Base-by-base conservation (phyloP, 2,329 filamentous ascomycete genomes). In the Didymosphaeria variabile region DNA sequence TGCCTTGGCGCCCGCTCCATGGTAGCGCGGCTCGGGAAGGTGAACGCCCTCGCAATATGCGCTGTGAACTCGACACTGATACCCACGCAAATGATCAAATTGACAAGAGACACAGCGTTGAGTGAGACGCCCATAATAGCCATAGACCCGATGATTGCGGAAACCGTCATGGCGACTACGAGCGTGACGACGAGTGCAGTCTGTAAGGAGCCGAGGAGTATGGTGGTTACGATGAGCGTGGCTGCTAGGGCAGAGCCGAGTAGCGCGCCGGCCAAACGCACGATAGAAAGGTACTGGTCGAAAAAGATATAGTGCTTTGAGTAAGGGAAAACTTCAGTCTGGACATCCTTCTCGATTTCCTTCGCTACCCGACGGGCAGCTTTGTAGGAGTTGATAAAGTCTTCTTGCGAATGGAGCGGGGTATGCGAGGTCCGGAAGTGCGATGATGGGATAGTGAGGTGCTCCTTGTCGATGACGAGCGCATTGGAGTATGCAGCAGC, bases 221-320 rank as follows among this genome's bases (percentile, higher is more conserved):
- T 69, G 0, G 90, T 89, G 0, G 92, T 90, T 49, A 99, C 86
- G 61, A 91, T 75, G 60, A 97, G 90, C 61, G 98, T 97, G 66
- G 97, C 91, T 29, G 86, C 92, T 15, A 98, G 84, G 0, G 93
- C 94, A 3, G 92, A 91, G 44, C 91, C 90, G 32, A 99, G 86
- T 1, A 99, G 87, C 0, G 90, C 88, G 0, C 86, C 90, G 0
- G 94, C 94, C 4, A 98, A 85, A 12, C 86, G 85, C 21, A 97
- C 88, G 63, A 99, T 98, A 60, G 87, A 87, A 6, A 92, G 86
- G 74, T 99, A 99, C 77, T 98, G 95, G 76, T 99, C 95, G 77
- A 99, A 99, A 86, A 98, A 99, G 77, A 99, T 94, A 82, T 99
- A 99, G 78, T 97, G 97, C 62, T 97, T 90, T 69, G 92, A 96